Conservation (phyloP, 805 yeast species). For the Wickerhamomyces queroliae region DNA sequence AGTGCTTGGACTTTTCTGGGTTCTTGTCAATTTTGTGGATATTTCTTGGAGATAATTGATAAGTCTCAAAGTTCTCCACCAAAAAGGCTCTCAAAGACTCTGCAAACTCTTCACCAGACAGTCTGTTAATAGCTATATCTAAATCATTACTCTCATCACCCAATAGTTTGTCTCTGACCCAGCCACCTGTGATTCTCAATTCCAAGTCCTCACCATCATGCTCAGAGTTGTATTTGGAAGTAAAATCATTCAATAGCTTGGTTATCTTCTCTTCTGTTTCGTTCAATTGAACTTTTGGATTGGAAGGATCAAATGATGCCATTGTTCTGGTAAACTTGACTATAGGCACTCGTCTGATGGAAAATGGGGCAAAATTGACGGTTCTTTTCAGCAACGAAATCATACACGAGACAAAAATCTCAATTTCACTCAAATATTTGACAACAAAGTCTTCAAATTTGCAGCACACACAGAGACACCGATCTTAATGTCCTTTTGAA, state of each 20-base stretch:
- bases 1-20: conserved; percentile 93
- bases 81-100: conserved; percentile 49
- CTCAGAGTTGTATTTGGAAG: conserved; percentile 29
- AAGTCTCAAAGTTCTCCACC: conserved; percentile 24
- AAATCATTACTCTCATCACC: conserved; percentile 80
- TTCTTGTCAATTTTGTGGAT: conserved; percentile 84
- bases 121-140: conserved; percentile 82
- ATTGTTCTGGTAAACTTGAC: conserved; percentile 7
- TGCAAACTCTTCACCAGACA: conserved; percentile 88
- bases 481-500: neutral
- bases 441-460: no score
- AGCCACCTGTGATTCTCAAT: conserved; percentile 90
- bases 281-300: conserved; percentile 26
- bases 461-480: no score
- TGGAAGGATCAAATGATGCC: conserved; percentile 5
- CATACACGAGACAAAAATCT: no score
- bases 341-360: neutral
- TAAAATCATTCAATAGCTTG: conserved; percentile 34
- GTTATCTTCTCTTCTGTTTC: conserved; percentile 38
- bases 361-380: neutral
- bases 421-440: no score
- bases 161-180: conserved; percentile 93
- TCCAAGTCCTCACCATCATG: conserved; percentile 29
- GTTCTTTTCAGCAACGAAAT: neutral
- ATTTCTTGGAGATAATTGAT: conserved; percentile 29